Evolutionary conservation across 345 rosid species (phyloP).

Genomic region (Sisymbrium irio): DNA sequence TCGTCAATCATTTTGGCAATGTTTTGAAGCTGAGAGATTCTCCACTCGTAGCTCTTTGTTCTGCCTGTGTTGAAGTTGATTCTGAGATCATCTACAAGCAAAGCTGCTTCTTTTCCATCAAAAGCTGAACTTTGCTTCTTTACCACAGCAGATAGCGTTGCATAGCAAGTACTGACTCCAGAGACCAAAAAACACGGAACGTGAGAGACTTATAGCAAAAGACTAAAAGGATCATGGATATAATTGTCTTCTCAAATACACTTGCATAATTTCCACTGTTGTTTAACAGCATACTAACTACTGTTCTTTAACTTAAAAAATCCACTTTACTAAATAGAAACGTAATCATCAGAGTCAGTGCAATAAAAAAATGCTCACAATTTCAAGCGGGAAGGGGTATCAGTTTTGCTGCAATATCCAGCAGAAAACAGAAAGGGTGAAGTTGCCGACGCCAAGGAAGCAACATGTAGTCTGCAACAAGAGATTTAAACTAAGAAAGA

Average conservation of each 20-base stretch:
- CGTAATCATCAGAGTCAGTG: conserved; percentile 1
- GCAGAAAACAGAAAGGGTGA: conserved; percentile 5
- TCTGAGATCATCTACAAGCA: conserved; percentile 49
- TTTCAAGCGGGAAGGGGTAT: conserved; percentile 26
- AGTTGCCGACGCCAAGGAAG: not conserved
- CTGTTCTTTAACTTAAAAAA: not conserved
- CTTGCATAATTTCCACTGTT: not conserved
- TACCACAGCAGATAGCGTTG: conserved; percentile 29
- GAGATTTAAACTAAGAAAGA: not conserved
- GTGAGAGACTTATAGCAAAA: conserved; percentile 11
- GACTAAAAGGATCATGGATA: not conserved
- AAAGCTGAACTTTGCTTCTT: conserved; percentile 23
- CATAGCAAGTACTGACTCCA: conserved; percentile 33
- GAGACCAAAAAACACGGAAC: not conserved
- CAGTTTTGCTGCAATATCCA: conserved; percentile 22
- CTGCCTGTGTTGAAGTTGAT: conserved; percentile 50
- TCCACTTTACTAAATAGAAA: not conserved
- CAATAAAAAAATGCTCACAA: conserved; percentile 13
- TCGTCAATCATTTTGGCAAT: conserved; percentile 64
- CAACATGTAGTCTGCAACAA: conserved; percentile 25
- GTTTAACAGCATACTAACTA: not conserved
- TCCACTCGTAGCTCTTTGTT: conserved; percentile 81
- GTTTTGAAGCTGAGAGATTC: conserved; percentile 59
- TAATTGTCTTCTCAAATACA: not conserved
- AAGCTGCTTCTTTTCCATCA: conserved; percentile 43